Base-by-base conservation (phyloP, 805 yeast species). In the Saturnispora mendoncae region DNA sequence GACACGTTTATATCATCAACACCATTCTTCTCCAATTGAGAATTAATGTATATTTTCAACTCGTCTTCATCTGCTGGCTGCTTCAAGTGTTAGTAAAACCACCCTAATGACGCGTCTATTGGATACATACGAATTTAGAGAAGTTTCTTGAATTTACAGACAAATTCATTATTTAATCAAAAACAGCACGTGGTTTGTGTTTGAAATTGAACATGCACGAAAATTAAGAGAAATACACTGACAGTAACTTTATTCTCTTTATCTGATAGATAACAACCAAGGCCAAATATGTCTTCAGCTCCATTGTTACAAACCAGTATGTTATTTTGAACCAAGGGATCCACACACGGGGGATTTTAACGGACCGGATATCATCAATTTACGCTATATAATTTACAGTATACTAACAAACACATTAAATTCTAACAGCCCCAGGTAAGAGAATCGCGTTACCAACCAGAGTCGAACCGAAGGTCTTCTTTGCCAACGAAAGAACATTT, bases 401-500 rank as follows among this genome's bases (percentile, higher is more conserved):
- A n/a, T n/a, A n/a, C n/a, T n/a, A n/a, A n/a, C n/a, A n/a, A n/a
- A n/a, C n/a, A n/a, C n/a, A n/a, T n/a, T n/a, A n/a, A n/a, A n/a
- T n/a, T n/a, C n/a, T n/a, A n/a, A n/a, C n/a, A 55, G 61, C 57
- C 4, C 60, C 57, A 49, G 80, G 81, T 46, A 92, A 92, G 66
- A 81, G 97, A 67, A 92, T 92, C 51, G 97, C 98, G 4, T 72
- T 92, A 42, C 99, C 99, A 37, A 94, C 97, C 15, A 76, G 99
- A 49, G 97, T 92, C 18, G 99, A 92, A 66, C 99, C 99, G 51
- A 92, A 92, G 65, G 98, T 92, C 21, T 92, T 94, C 68, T 92
- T 92, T 58, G 98, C 98, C 58, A 92, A 92, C 60, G 99, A 92
- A 67, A 84, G 99, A 71, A 92, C 99, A 1, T 92, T 92, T 60